These are phyloP conservation scores for Lagenaria siceraria DNA, from an alignment of 306 rosid species.

Conservation along the genomic window DNA sequence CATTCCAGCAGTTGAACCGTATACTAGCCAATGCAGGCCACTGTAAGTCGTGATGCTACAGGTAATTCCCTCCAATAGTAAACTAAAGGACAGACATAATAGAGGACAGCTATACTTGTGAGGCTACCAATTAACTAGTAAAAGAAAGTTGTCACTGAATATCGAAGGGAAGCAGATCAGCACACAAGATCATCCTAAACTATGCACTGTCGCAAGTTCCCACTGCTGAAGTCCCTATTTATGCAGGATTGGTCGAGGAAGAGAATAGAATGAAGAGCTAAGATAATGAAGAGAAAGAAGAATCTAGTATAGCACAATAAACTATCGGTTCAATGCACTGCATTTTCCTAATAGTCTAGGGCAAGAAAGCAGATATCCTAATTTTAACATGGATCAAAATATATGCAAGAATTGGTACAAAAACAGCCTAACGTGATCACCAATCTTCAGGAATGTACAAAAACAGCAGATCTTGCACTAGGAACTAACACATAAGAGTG, in stretches of 20 bases:
- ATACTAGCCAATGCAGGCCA: background rate
- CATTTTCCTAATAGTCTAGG: background rate
- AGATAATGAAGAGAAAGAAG: background rate
- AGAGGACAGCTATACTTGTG: background rate
- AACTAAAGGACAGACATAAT: background rate
- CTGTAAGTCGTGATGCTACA: background rate
- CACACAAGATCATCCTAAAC: background rate
- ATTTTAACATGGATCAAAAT: background rate
- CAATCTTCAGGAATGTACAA: background rate
- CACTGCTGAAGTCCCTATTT: background rate
- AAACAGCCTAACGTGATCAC: background rate
- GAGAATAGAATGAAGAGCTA: background rate
- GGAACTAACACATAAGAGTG: background rate
- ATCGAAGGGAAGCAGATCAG: background rate
- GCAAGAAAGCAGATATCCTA: background rate
- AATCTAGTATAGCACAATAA: background rate
- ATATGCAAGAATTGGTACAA: background rate
- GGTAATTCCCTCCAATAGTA: background rate
- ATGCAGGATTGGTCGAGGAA: background rate
- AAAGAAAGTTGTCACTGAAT: background rate
- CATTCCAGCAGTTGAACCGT: background rate
- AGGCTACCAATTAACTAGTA: background rate
- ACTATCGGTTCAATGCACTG: background rate
- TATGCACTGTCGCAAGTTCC: background rate
- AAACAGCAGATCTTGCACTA: background rate